Evolutionary conservation across 345 rosid species (phyloP), one percentile per base, ranked within the genome.

Genomic region (Bretschneidera sinensis): DNA sequence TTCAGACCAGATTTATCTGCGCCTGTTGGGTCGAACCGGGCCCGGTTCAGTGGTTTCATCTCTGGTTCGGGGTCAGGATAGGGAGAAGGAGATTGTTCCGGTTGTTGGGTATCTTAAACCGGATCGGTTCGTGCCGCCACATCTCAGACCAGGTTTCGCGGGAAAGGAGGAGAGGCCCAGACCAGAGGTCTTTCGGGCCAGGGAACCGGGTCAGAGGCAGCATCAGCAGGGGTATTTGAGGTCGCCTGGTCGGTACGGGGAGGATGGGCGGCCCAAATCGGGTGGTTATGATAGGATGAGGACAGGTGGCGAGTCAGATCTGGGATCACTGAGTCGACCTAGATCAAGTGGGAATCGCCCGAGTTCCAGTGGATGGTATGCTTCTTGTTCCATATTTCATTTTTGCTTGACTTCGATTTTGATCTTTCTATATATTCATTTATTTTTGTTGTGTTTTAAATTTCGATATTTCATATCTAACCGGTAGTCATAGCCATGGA

Each of bases 61-160:
- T 5, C 78, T 83, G 13, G 52, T 50, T 62, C 72, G 57, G 20
- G 61, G 50, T 35, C 68, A 34, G 56, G 79, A 69, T 31, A 24
- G 48, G 60, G 76, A 63, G 6, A 71, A 63, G 63, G 70, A 74
- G 35, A 65, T 28, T 21, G 39, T 56, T 28, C 0, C 56, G 39
- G 63, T 64, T 23, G 47, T 64, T 47, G 71, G 62, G 48, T 71
- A 71, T 24, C 71, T 81, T 13, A 90, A 84, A 57, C 71, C 77
- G 28, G 61, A 74, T 55, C 75, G 78, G 66, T 91, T 91, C 45
- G 87, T 91, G 54, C 96, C 98, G 25, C 98, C 98, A 54, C 96
- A 91, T 84, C 98, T 91, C 25, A 85, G 98, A 71, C 98, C 96
- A 19, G 95, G 95, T 9, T 88, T 86, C 55, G 74, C 57, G 10